Base-by-base conservation (phyloP, 2,329 filamentous ascomycete species). In the Cryphonectria parasitica region DNA sequence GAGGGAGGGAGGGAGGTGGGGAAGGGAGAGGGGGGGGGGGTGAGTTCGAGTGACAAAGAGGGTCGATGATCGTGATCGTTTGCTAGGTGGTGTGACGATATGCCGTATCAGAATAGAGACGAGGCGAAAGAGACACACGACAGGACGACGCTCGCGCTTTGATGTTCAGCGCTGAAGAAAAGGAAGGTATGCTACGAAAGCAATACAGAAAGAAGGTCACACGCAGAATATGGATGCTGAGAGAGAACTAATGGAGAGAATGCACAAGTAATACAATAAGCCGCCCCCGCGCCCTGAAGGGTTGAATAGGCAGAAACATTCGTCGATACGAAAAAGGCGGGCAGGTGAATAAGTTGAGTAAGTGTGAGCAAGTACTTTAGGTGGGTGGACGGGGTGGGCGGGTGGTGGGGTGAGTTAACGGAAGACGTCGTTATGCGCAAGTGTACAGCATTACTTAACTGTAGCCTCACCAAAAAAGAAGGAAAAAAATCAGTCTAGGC, bases 121-220 rank as follows among this genome's bases (percentile, higher is more conserved):
- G 25, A 19, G 25, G 7, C 25, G 5, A 31, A 8, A 39, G 36
- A 39, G 36, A 39, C 10, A 39, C 36, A 11, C 36, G 6, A 28
- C n/a, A 31, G 5, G 28, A 31, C 11, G 54, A 3, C 52, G 52
- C 52, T 28, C 13, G 52, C 15, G 52, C 7, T 28, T 11, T 11
- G 54, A 15, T 34, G 28, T 8, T 17, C 17, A 31, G 28, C 54
- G 54, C 54, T 31, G 28, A 58, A 58, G 54, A 28, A 58, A 31
- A 31, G 54, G 54, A 58, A 31, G 0, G 25, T 31, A 19, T 58
- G 54, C 54, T 31, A 3, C 13, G 11, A 4, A 22, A 34, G 54
- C 54, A 58, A 58, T 58, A 58, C 54, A 58, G 15, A 58, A 39
- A 58, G 54, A 58, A 58, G 54, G 25, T 31, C 28, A 58, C 4